Base-by-base conservation (phyloP, 805 yeast species). In the Candida tallmaniae region DNA sequence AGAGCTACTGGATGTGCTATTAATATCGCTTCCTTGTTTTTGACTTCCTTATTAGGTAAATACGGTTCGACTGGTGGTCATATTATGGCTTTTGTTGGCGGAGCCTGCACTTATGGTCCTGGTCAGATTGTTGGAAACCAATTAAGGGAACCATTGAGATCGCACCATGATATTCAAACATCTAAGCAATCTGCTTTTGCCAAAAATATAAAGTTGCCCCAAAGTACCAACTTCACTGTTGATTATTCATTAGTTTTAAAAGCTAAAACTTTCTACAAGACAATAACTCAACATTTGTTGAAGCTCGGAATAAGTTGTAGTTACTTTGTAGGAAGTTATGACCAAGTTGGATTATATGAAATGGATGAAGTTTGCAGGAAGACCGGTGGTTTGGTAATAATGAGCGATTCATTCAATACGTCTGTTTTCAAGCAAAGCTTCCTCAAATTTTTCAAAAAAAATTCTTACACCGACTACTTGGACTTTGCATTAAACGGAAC, bases 1-100 rank as follows among this genome's bases (percentile, higher is more conserved):
- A 76, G 99, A 65, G 83, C 90, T 40, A 86, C 96, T 3, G 98
- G 98, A 40, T 80, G 94, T 19, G 97, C 98, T 4, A 60, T 89
- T 48, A 77, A 83, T 44, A 79, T 93, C 45, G 96, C 97, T 7
- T 71, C 88, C 18, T 74, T 83, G 47, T 57, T 93, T 36, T 73
- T 88, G 45, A 95, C 89, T 55, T 80, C 85, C 24, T 72, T 93
- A 19, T 86, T 78, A 64, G 80, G 88, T 34, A 88, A 85, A 38
- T 77, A 80, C 47, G 95, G 97, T 32, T 88, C 95, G 11, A 79
- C 96, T 56, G 47, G 47, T 3, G 47, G 47, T 3, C 88, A 94
- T 16, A 72, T 93, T 47, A 77, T 87, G 66, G 68, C 93, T 40
- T 93, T 93, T 54, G 78, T 95, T 23, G 95, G 93, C 34, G 99